Evolutionary conservation across 345 rosid species (phyloP).

Genomic region (Syzygium aqueum): DNA sequence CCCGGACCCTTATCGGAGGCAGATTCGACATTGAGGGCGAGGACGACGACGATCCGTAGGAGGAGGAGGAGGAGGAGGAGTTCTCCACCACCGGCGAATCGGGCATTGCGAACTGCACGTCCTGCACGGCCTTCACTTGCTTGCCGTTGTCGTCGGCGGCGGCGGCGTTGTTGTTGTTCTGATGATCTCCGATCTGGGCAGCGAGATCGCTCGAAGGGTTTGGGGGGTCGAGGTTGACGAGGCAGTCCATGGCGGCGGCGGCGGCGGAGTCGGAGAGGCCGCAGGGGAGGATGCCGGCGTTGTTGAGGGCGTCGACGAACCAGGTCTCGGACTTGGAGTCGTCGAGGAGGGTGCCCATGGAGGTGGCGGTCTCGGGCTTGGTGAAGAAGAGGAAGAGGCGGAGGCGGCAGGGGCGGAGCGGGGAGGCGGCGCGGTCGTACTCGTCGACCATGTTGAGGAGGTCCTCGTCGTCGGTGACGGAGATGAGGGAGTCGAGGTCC

Average conservation of each 20-base stretch:
- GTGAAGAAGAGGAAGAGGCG: conserved; percentile 57
- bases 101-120: conserved; percentile 35
- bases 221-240: conserved; percentile 33
- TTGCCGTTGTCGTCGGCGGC: not conserved
- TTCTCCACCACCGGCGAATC: conserved; percentile 49
- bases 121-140: conserved; percentile 21
- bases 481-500: conserved; percentile 80
- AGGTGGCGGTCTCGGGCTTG: conserved; percentile 63
- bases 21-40: conserved; percentile 57
- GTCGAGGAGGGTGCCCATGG: conserved; percentile 61
- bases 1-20: conserved; percentile 59
- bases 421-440: conserved; percentile 45
- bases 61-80: conserved; percentile 36
- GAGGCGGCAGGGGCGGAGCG: conserved; percentile 32
- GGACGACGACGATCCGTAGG: conserved; percentile 56
- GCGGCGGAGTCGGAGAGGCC: conserved; percentile 56
- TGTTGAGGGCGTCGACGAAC: conserved; percentile 83
- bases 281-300: conserved; percentile 50
- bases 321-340: conserved; percentile 69
- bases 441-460: conserved; percentile 82
- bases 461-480: conserved; percentile 73
- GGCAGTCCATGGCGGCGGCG: conserved; percentile 27
- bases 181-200: conserved; percentile 6
- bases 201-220: conserved; percentile 4
- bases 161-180: not conserved